These are phyloP conservation scores for Sordariomycetes sp. DNA, from an alignment of 2,329 filamentous ascomycete genomes.

Conservation along the genomic window DNA sequence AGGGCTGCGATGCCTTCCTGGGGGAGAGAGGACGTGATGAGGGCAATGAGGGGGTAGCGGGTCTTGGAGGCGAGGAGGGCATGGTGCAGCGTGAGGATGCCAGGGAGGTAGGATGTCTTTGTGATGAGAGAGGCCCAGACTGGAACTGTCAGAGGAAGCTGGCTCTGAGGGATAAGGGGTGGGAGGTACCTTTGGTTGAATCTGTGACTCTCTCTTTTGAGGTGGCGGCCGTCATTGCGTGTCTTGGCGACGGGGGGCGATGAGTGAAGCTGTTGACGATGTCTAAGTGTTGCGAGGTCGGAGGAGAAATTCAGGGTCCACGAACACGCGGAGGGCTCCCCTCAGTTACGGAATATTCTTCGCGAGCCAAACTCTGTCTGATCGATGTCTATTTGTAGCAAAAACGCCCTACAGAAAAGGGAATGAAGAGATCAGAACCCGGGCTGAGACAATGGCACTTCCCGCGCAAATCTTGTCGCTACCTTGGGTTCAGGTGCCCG, in stretches of 20 bases:
- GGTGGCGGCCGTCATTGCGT: neutral
- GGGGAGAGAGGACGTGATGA: slow-evolving; percentile 75
- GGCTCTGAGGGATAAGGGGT: neutral
- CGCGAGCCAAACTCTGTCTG: too few relatives aligned
- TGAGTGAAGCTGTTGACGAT: neutral
- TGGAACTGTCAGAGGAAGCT: slow-evolving; percentile 19
- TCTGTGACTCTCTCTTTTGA: neutral
- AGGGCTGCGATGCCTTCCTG: slow-evolving; percentile 59
- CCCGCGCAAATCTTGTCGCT: too few relatives aligned
- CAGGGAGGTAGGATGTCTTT: slow-evolving; percentile 72
- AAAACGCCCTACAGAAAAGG: too few relatives aligned
- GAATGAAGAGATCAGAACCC: too few relatives aligned
- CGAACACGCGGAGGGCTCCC: too few relatives aligned
- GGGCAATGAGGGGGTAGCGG: slow-evolving; percentile 69
- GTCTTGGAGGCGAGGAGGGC: slow-evolving; percentile 58
- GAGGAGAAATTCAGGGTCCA: too few relatives aligned
- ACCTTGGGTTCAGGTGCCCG: too few relatives aligned
- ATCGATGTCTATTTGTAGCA: too few relatives aligned
- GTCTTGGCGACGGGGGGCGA: neutral
- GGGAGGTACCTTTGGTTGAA: neutral
- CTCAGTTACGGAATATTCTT: too few relatives aligned
- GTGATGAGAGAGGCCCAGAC: slow-evolving; percentile 88
- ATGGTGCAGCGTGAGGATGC: slow-evolving; percentile 72
- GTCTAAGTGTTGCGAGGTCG: neutral
- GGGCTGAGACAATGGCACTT: too few relatives aligned